Percentiles rank a stretch among this genome's conserved stretches.
Evolutionary conservation across 2,329 filamentous ascomycete genomes (phyloP).

Genomic region (Cercospora zeae-maydis): DNA sequence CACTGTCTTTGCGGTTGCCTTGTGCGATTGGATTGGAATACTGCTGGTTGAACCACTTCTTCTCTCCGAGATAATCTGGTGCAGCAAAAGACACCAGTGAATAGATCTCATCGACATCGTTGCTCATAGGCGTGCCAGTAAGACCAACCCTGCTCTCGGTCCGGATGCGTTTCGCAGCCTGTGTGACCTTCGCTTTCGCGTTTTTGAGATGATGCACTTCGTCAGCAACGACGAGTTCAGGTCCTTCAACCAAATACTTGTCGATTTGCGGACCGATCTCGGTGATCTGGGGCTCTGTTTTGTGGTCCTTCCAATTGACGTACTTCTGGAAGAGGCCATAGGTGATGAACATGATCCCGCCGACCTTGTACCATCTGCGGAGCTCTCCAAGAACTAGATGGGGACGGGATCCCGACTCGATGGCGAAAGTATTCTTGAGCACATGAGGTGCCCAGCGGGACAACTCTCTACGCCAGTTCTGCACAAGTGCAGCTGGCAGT

Average conservation of each 20-base stretch:
- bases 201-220: constrained; percentile 83
- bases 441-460: constrained; percentile 58
- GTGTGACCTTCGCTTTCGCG: constrained; percentile 49
- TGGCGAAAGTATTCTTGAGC: constrained; percentile 55
- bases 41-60: constrained; percentile 63
- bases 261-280: constrained; percentile 50
- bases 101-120: constrained; percentile 79
- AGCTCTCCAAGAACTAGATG: constrained; percentile 41
- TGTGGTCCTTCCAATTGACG: constrained; percentile 25
- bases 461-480: constrained; percentile 82
- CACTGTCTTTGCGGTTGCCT: constrained; percentile 67
- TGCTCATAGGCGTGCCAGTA: constrained; percentile 81
- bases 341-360: constrained; percentile 73
- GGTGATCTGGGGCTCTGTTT: constrained; percentile 66
- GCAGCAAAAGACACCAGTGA: constrained; percentile 86
- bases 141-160: constrained; percentile 74
- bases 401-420: constrained; percentile 46
- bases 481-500: constrained; percentile 69
- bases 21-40: constrained; percentile 70
- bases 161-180: constrained; percentile 56
- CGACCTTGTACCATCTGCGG: constrained; percentile 57
- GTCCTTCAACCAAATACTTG: constrained; percentile 54
- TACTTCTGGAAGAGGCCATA: constrained; percentile 64
- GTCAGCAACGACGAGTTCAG: constrained; percentile 76
- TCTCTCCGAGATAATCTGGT: constrained; percentile 69